Conservation (phyloP, 768 basidiomycete species). For the Tubosaeta sp. region DNA sequence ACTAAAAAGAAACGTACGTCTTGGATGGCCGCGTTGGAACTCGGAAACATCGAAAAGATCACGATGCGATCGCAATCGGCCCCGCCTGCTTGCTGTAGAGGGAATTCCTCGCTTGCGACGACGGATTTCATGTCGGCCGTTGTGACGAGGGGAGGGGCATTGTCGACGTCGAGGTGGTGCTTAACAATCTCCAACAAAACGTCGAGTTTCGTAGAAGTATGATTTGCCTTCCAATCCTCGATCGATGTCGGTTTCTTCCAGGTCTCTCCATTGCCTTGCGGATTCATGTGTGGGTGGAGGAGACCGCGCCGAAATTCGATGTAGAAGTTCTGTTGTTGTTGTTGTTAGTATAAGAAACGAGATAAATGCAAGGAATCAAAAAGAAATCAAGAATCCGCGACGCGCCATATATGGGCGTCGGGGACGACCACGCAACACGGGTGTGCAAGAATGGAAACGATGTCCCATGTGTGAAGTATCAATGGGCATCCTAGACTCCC, state of each 20-base stretch:
- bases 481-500: no score
- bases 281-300: slow-evolving; percentile 4
- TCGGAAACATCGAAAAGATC: background rate
- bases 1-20: background rate
- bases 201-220: background rate
- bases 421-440: no score
- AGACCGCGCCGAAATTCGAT: slow-evolving; percentile 2
- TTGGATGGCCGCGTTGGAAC: background rate
- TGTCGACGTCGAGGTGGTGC: background rate
- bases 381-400: no score
- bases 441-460: no score
- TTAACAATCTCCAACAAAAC: background rate
- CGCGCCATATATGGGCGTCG: no score
- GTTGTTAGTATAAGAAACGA: no score
- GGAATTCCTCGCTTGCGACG: no score
- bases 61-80: background rate
- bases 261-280: background rate
- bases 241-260: background rate
- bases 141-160: background rate
- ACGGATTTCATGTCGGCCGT: no score
- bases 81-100: no score
- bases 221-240: background rate
- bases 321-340: background rate
- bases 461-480: no score
- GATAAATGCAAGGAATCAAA: no score